Evolutionary conservation across 768 basidiomycete species (phyloP).

Genomic region (Phanerodontia chrysosporium): DNA sequence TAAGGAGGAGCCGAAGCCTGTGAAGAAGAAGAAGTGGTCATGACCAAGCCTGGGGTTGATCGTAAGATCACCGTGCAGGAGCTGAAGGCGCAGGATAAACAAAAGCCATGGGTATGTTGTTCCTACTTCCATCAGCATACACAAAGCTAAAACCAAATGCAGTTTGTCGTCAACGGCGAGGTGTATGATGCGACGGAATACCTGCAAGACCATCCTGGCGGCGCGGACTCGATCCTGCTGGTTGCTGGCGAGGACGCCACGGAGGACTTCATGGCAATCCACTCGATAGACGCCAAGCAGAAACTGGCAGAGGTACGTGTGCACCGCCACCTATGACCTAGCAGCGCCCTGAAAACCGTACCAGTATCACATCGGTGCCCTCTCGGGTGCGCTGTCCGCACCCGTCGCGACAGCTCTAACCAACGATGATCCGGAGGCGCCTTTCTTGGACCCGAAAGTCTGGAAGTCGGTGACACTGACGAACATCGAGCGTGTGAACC

Average conservation of each 20-base stretch:
- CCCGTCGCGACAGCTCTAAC: constrained; percentile 2
- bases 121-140: neutral
- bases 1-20: neutral
- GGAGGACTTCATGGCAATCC: constrained; percentile 63
- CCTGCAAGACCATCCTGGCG: constrained; percentile 56
- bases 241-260: constrained; percentile 58
- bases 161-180: constrained; percentile 53
- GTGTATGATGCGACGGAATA: constrained; percentile 50
- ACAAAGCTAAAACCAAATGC: constrained; percentile 26
- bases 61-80: constrained; percentile 43
- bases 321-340: neutral
- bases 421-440: constrained; percentile 9
- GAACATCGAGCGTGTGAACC: constrained; percentile 36
- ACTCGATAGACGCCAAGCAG: constrained; percentile 45
- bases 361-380: constrained; percentile 48
- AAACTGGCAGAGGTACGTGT: constrained; percentile 38
- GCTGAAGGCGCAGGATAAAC: constrained; percentile 33
- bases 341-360: constrained; percentile 4
- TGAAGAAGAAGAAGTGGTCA: constrained; percentile 24
- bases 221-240: constrained; percentile 48
- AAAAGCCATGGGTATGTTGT: constrained; percentile 12
- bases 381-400: constrained; percentile 17
- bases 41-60: constrained; percentile 43
- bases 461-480: constrained; percentile 47
- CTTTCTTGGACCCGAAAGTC: constrained; percentile 40